Percentiles rank a stretch among this genome's conserved stretches.
Conservation (phyloP, 78 protist genomes). For the Paratrimastix pyriformis region DNA sequence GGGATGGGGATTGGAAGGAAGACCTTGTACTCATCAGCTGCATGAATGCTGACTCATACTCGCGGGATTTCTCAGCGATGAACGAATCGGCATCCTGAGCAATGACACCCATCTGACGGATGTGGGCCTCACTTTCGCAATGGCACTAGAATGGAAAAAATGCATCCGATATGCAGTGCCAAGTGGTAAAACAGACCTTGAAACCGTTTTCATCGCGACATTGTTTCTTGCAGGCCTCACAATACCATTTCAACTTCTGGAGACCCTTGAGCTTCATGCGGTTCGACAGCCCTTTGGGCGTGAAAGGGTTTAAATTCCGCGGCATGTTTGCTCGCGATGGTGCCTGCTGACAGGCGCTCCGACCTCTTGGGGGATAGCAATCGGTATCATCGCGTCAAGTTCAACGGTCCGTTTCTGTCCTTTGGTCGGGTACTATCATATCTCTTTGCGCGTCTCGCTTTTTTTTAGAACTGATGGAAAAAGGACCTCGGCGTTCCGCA, state of each 20-base stretch:
- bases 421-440: too few relatives aligned
- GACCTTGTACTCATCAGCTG: not conserved
- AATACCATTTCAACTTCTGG: conserved; percentile 12
- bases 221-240: not conserved
- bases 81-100: not conserved
- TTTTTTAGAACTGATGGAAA: too few relatives aligned
- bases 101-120: not conserved
- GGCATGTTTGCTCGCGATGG: too few relatives aligned
- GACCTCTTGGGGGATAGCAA: too few relatives aligned
- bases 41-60: not conserved
- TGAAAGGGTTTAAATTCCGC: too few relatives aligned
- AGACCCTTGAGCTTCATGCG: conserved; percentile 7
- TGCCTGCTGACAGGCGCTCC: too few relatives aligned
- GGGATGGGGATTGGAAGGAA: not conserved
- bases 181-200: not conserved
- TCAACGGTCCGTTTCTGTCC: too few relatives aligned
- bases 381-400: too few relatives aligned
- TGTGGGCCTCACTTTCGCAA: conserved; percentile 4
- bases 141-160: not conserved
- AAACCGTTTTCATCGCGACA: conserved; percentile 8
- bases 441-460: too few relatives aligned
- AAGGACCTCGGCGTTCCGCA: too few relatives aligned
- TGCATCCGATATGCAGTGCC: not conserved
- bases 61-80: not conserved
- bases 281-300: conserved; percentile 3